Percentiles rank a stretch among this genome's conserved stretches.
Conservation (phyloP, 257 asterid genomes). For the Catharanthus roseus region DNA sequence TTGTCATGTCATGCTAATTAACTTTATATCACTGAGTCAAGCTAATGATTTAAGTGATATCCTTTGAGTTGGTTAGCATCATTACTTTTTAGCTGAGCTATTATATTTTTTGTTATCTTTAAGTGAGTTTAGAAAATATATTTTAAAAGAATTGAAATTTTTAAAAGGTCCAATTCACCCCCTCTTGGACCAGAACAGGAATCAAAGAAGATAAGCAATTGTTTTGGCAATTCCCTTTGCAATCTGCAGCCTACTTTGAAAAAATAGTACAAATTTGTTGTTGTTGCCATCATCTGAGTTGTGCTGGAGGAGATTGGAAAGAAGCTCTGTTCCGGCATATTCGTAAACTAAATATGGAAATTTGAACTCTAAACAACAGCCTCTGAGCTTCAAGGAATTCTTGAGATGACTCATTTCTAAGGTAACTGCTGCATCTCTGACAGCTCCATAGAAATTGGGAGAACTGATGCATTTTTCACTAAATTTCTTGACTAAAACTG, state of each 20-base stretch:
- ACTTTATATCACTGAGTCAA: no score
- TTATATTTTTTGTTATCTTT: no score
- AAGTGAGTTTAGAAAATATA: no score
- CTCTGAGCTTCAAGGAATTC: slow-evolving; percentile 10
- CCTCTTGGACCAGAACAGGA: no score
- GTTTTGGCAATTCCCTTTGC: slow-evolving; percentile 16
- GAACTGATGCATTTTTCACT: neutral
- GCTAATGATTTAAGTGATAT: no score
- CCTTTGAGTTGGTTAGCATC: no score
- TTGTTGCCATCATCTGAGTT: neutral
- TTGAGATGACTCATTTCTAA: neutral
- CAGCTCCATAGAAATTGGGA: neutral
- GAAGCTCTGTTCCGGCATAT: slow-evolving; percentile 1
- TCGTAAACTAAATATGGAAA: slow-evolving; percentile 19
- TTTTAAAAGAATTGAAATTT: no score
- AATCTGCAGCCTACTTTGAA: slow-evolving; percentile 11
- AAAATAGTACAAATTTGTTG: no score
- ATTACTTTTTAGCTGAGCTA: no score
- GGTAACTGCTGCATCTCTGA: slow-evolving; percentile 15
- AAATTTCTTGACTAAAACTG: slow-evolving; percentile 1
- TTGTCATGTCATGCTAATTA: no score
- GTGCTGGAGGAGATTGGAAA: slow-evolving; percentile 4
- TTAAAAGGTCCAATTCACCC: no score
- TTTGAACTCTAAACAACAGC: slow-evolving; percentile 16
- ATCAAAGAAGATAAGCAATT: slow-evolving; percentile 17